A percentile compares a stretch with the other conserved stretches of the same genome.
phyloP scores from a whole-genome alignment of 768 basidiomycete genomes.

The Phanerochaete carnosa region DNA sequence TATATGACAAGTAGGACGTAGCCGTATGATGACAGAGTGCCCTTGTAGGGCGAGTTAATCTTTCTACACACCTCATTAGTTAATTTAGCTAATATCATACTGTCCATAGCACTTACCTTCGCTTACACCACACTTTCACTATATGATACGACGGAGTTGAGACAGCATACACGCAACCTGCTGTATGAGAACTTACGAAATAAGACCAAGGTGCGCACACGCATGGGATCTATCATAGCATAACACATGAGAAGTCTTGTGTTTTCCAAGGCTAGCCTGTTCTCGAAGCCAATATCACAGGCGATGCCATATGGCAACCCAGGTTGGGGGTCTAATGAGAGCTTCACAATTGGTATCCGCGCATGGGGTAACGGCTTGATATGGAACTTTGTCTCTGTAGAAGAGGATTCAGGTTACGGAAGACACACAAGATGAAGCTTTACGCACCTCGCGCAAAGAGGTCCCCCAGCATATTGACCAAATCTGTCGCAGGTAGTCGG shows the following conservation, averaged over 20 bases:
- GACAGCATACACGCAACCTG: not conserved
- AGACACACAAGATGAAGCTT: not conserved
- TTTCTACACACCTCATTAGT: slow-evolving; percentile 49
- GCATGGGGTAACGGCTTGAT: slow-evolving; percentile 97
- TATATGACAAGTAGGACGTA: slow-evolving; percentile 98
- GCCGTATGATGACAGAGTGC: slow-evolving; percentile 95
- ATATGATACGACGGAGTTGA: slow-evolving; percentile 3
- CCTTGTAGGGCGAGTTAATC: slow-evolving; percentile 98
- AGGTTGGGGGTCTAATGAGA: slow-evolving; percentile 85
- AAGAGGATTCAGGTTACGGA: not conserved
- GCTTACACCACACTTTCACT: slow-evolving; percentile 99
- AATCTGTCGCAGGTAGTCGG: slow-evolving; percentile 77
- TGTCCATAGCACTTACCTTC: slow-evolving; percentile 49
- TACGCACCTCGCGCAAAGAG: slow-evolving; percentile 86
- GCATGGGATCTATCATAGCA: slow-evolving; percentile 92
- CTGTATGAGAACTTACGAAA: slow-evolving; percentile 69
- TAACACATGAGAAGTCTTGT: slow-evolving; percentile 95
- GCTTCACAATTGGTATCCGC: slow-evolving; percentile 97
- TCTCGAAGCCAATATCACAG: slow-evolving; percentile 98
- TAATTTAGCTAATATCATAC: not conserved
- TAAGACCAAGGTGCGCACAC: slow-evolving; percentile 90
- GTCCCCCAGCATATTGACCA: slow-evolving; percentile 92
- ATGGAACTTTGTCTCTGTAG: slow-evolving; percentile 86
- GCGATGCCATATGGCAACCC: slow-evolving; percentile 85
- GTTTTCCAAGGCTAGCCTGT: slow-evolving; percentile 94